A percentile compares a stretch with the other conserved stretches of the same genome.
phyloP scores from a whole-genome alignment of 768 basidiomycete species.

The Tulasnella sp. region DNA sequence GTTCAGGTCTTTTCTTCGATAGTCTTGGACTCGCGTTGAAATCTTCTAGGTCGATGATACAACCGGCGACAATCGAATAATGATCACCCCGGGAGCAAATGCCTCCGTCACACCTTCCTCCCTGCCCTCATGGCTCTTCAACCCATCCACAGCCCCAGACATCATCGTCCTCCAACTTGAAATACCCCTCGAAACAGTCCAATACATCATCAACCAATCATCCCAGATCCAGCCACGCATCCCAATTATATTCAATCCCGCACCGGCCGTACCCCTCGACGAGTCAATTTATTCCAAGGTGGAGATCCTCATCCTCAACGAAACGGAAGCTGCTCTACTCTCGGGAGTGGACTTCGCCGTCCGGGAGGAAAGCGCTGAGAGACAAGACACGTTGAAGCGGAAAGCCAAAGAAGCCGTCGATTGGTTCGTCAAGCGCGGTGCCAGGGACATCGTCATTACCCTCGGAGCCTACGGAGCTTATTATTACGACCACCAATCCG shows the following conservation, averaged over 20 bases:
- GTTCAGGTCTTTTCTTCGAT: not conserved
- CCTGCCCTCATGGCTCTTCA: conserved; percentile 3
- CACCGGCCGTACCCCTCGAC: conserved; percentile 25
- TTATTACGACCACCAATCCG: not conserved
- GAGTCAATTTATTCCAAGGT: conserved; percentile 18
- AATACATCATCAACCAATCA: conserved; percentile 8
- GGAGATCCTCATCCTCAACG: conserved; percentile 25
- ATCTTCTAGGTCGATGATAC: conserved; percentile 23
- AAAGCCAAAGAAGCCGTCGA: conserved; percentile 15
- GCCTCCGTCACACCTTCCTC: conserved; percentile 1
- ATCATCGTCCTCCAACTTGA: conserved; percentile 28
- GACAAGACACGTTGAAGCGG: not conserved
- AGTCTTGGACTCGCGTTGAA: not conserved
- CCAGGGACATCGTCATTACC: conserved; percentile 22
- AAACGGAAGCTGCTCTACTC: conserved; percentile 25
- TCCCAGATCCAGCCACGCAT: not conserved
- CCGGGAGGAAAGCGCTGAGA: not conserved
- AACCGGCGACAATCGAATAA: conserved; percentile 27
- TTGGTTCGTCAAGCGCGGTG: conserved; percentile 20
- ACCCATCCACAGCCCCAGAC: conserved; percentile 14
- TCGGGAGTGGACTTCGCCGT: conserved; percentile 18
- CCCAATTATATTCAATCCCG: conserved; percentile 25
- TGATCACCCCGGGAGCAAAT: conserved; percentile 25
- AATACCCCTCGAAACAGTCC: conserved; percentile 26
- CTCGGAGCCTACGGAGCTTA: conserved; percentile 26